These are phyloP conservation scores for Allium fistulosum DNA, from an alignment of 106 monocot genomes.

Conservation along the genomic window DNA sequence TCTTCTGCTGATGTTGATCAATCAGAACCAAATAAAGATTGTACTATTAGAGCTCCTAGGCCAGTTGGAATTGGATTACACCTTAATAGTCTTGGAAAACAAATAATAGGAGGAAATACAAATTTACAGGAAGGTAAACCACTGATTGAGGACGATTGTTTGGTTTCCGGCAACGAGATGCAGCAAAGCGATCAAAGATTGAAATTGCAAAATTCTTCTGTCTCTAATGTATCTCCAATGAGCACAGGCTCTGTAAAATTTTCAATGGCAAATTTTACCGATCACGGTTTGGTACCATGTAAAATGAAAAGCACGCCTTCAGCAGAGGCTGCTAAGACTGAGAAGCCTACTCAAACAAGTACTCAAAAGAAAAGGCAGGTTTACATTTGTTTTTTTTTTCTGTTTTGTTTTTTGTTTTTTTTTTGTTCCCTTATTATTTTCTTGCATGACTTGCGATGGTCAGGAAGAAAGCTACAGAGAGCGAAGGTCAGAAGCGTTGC, in stretches of 20 bases:
- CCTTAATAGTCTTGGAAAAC: constrained; percentile 41
- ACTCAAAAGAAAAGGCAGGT: constrained; percentile 44
- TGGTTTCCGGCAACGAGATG: constrained; percentile 1
- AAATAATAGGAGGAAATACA: constrained; percentile 11
- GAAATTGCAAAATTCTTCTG: constrained; percentile 12
- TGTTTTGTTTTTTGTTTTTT: neutral
- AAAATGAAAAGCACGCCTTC: constrained; percentile 14
- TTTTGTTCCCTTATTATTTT: neutral
- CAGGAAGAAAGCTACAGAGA: constrained; percentile 44
- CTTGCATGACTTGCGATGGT: constrained; percentile 6
- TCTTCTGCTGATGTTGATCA: constrained; percentile 7
- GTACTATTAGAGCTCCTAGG: constrained; percentile 13
- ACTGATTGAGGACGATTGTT: constrained; percentile 4
- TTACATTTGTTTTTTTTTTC: neutral
- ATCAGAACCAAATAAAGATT: constrained; percentile 9
- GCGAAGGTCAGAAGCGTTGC: constrained; percentile 36
- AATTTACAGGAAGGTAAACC: neutral
- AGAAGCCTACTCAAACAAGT: constrained; percentile 29
- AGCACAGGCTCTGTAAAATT: constrained; percentile 8
- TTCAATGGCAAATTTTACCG: constrained; percentile 13
- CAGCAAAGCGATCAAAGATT: constrained; percentile 12
- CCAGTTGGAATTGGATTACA: constrained; percentile 60
- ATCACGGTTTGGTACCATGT: constrained; percentile 26
- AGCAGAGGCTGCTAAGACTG: constrained; percentile 15
- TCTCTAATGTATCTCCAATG: constrained; percentile 10